Percentiles rank a stretch among this genome's conserved stretches.
These are phyloP conservation scores for Fusarium keratoplasticum DNA, from an alignment of 2,329 filamentous ascomycete genomes.

Conservation along the genomic window DNA sequence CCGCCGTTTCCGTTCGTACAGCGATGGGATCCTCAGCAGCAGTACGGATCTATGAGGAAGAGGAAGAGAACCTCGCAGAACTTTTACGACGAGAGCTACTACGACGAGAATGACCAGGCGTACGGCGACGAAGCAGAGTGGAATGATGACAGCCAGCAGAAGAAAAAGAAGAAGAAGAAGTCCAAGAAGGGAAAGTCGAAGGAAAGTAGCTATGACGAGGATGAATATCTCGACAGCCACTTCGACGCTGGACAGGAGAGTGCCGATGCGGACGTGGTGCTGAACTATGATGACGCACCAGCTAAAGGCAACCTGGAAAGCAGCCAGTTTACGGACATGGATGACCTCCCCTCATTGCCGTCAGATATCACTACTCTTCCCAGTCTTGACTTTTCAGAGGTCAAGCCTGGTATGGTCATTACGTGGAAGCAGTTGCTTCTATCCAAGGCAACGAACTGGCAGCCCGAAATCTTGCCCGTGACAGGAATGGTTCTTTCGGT, in stretches of 20 bases:
- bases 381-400: slow-evolving; percentile 59
- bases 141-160: slow-evolving; percentile 51
- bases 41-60: slow-evolving; percentile 56
- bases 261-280: slow-evolving; percentile 46
- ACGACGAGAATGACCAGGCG: slow-evolving; percentile 44
- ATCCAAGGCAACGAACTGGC: slow-evolving; percentile 72
- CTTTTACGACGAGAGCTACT: slow-evolving; percentile 45
- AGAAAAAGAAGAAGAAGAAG: slow-evolving; percentile 46
- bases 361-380: slow-evolving; percentile 66
- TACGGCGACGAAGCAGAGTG: slow-evolving; percentile 43
- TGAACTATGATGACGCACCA: slow-evolving; percentile 55
- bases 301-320: slow-evolving; percentile 48
- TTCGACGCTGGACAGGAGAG: slow-evolving; percentile 9
- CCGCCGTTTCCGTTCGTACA: slow-evolving; percentile 93
- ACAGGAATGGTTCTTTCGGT: slow-evolving; percentile 74
- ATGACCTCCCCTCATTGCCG: slow-evolving; percentile 74
- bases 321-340: slow-evolving; percentile 61
- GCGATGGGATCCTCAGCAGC: slow-evolving; percentile 85
- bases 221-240: slow-evolving; percentile 7
- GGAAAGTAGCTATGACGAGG: slow-evolving; percentile 20
- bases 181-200: slow-evolving; percentile 54
- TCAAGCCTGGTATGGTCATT: slow-evolving; percentile 71
- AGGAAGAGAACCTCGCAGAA: slow-evolving; percentile 60
- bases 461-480: slow-evolving; percentile 71
- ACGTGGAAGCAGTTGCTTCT: slow-evolving; percentile 75